These are phyloP conservation scores for Pichia sp. DNA, from an alignment of 1,139 yeast species.

Conservation along the genomic window DNA sequence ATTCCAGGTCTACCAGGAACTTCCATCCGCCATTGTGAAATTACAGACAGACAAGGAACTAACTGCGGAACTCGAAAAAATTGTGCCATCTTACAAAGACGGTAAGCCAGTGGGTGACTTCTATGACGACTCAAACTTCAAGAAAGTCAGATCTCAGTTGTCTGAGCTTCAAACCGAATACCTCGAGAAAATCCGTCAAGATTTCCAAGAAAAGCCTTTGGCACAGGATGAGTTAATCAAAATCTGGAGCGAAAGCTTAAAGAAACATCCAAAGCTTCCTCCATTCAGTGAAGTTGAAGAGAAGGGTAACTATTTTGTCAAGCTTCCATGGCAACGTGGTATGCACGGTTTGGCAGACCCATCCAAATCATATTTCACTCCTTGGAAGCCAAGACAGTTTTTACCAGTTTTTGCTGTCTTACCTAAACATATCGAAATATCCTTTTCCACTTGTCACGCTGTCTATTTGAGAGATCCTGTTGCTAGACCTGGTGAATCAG, in stretches of 20 bases:
- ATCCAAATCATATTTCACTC: constrained; percentile 81
- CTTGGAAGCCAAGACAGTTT: constrained; percentile 94
- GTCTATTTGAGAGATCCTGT: constrained; percentile 94
- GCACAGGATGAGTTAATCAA: constrained; percentile 27
- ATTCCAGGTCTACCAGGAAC: constrained; percentile 24
- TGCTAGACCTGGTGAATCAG: constrained; percentile 95
- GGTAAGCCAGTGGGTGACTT: constrained; percentile 38
- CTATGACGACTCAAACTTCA: constrained; percentile 35
- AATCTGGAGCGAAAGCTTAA: constrained; percentile 53
- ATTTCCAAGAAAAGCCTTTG: constrained; percentile 27
- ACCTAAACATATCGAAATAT: constrained; percentile 87
- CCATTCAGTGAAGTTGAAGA: constrained; percentile 47
- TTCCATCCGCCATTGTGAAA: constrained; percentile 24
- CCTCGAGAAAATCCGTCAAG: constrained; percentile 46
- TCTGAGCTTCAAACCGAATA: constrained; percentile 50
- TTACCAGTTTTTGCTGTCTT: constrained; percentile 87
- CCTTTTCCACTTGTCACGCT: constrained; percentile 90
- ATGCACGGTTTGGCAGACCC: constrained; percentile 78
- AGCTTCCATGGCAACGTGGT: constrained; percentile 71
- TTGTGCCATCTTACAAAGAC: constrained; percentile 31
- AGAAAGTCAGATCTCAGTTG: constrained; percentile 50
- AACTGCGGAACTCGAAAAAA: constrained; percentile 29
- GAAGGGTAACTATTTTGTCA: constrained; percentile 52
- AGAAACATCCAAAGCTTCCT: constrained; percentile 41
- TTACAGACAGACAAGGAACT: constrained; percentile 22